Evolutionary conservation across 2,329 filamentous ascomycete species (phyloP), one percentile per base, ranked within the genome.

Genomic region (Botryotinia globosa): DNA sequence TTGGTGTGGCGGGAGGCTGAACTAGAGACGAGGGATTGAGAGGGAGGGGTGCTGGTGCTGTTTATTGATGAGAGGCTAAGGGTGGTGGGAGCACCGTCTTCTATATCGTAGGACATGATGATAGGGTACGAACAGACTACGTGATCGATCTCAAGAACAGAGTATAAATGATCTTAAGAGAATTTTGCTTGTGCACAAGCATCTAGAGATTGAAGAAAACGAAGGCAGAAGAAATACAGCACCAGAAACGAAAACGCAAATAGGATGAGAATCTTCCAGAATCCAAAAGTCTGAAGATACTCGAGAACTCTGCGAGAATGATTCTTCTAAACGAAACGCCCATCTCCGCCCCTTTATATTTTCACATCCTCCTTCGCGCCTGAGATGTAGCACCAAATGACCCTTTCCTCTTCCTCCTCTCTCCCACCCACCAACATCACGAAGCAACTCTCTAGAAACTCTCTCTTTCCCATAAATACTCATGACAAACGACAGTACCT

Each of bases 61-160:
- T 44, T 29, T 42, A 20, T 42, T 3, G 61, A 37, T 8, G 39
- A 44, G 39, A 63, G 61, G 37, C 39, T 25, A 14, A 63, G 61
- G 9, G 39, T 42, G 37, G n/a, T 44, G 25, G 37, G 61, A 6
- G 14, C 61, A 20, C n/a, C 37, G n/a, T 39, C 39, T 63, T 63
- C 61, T 18, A 63, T 39, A 8, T 63, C 61, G n/a, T 44, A 63
- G 39, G 61, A 39, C 61, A 63, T 63, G 37, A 39, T 62, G 59
- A 18, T 44, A 39, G 39, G n/a, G 10, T 32, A 5, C 4, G 16
- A 1, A 37, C 25, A 61, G 20, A 37, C 3, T 22, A 39, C 14
- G 14, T 12, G 37, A 12, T 14, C 14, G 34, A 61, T 34, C 56
- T 34, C 9, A 34, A 34, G 20, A 4, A 16, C 1, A 29, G 5